These are phyloP conservation scores for Rhizopogon vulgaris DNA, from an alignment of 768 basidiomycete genomes.

Conservation along the genomic window DNA sequence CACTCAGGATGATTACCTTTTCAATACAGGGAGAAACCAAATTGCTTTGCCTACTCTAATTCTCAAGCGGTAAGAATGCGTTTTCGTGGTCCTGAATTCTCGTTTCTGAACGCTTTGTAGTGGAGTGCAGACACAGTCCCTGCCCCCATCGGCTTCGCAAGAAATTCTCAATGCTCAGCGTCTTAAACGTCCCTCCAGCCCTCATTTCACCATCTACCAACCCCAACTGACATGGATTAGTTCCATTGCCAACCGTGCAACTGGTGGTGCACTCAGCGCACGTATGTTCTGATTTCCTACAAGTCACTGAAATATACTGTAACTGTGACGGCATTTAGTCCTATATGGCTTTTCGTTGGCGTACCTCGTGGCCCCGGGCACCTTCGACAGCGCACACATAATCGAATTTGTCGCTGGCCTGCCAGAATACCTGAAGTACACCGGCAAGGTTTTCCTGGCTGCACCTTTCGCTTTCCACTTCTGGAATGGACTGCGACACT, in stretches of 20 bases:
- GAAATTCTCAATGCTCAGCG: slow-evolving; percentile 86
- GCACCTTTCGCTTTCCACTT: slow-evolving; percentile 89
- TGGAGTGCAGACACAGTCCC: slow-evolving; percentile 56
- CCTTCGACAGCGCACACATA: slow-evolving; percentile 74
- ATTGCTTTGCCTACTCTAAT: slow-evolving; percentile 23
- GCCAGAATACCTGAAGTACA: slow-evolving; percentile 72
- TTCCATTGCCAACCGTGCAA: slow-evolving; percentile 84
- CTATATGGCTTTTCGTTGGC: slow-evolving; percentile 85
- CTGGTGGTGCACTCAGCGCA: slow-evolving; percentile 73
- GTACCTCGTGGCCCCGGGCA: slow-evolving; percentile 77
- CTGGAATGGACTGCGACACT: slow-evolving; percentile 85
- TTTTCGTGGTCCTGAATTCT: slow-evolving; percentile 3
- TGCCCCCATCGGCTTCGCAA: slow-evolving; percentile 50
- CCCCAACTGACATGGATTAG: slow-evolving; percentile 87
- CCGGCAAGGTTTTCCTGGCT: slow-evolving; percentile 74
- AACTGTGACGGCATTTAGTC: slow-evolving; percentile 36
- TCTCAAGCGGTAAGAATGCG: slow-evolving; percentile 33
- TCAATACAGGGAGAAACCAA: slow-evolving; percentile 30
- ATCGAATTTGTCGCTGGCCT: slow-evolving; percentile 64
- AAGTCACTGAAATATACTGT: neutral
- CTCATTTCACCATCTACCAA: slow-evolving; percentile 96
- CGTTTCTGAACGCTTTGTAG: slow-evolving; percentile 25
- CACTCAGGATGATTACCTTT: neutral
- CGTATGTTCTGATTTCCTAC: slow-evolving; percentile 40
- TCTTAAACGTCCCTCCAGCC: slow-evolving; percentile 80